Evolutionary conservation across 768 basidiomycete species (phyloP), one percentile per base, ranked within the genome.

Genomic region (Favolaschia claudopus): DNA sequence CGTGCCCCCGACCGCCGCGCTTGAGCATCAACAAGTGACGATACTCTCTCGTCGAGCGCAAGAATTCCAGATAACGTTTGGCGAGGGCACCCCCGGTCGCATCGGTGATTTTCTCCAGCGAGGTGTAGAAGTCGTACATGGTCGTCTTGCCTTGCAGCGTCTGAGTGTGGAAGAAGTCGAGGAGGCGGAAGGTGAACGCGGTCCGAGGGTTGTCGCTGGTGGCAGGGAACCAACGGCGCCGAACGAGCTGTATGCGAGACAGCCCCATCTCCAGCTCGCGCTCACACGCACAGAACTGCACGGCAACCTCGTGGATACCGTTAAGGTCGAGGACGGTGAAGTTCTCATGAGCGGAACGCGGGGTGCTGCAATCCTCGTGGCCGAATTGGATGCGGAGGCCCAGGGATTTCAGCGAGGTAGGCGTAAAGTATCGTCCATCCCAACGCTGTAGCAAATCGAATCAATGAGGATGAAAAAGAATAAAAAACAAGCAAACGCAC

Each of bases 361-460:
- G 50, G 12, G 24, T 32, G 13, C 45, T 39, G 37, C 64, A 66
- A 7, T 19, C 24, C 7, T 58, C 60, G 33, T 71, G 70, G 1
- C 69, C 66, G n/a, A 70, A 51, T 29, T 70, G 67, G 2, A 72
- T 38, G 13, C 42, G 46, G 4, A 70, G 38, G 8, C 70, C 70
- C 7, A 67, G 19, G 8, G 56, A 50, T 7, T 47, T 52, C 22
- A 69, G 44, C 3, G 56, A 55, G 17, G 42, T 50, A 15, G 14
- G n/a, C 22, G 32, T 32, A 19, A 66, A 71, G 24, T 31, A 64
- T 1, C 2, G 9, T 2, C 66, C 63, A 29, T 48, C 62, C 63
- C 70, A 71, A 32, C 53, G 14, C 70, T 71, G 50, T 1, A 46
- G 32, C 7, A 15, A n/a, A 49, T 31, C 20, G 36, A 31, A 29